These are phyloP conservation scores for Penicillium sp. DNA, from an alignment of 2,329 filamentous ascomycete species.

Conservation along the genomic window DNA sequence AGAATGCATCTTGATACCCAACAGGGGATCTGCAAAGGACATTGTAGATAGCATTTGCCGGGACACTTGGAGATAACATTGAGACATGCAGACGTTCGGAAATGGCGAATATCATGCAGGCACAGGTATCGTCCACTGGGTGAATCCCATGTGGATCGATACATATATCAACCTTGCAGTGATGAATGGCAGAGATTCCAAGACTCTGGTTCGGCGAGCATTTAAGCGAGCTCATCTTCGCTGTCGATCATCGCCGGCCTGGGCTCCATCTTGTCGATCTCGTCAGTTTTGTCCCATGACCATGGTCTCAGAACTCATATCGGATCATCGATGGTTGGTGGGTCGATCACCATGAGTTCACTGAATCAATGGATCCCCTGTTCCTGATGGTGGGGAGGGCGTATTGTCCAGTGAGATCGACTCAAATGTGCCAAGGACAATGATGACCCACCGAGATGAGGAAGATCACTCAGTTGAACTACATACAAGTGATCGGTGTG, in stretches of 20 bases:
- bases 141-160: not conserved
- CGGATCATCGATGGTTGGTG: constrained; percentile 8
- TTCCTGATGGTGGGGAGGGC: constrained; percentile 8
- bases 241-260: constrained; percentile 16
- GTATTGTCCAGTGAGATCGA: constrained; percentile 10
- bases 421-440: constrained; percentile 7
- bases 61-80: constrained; percentile 1
- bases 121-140: not conserved
- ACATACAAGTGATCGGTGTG: not conserved
- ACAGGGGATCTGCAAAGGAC: constrained; percentile 11
- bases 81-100: not conserved
- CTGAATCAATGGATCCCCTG: not conserved
- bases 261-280: constrained; percentile 2
- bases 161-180: not conserved
- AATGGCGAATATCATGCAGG: not conserved
- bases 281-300: not conserved
- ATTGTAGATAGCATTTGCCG: constrained; percentile 16
- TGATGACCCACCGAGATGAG: constrained; percentile 17
- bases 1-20: not conserved
- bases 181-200: constrained; percentile 4
- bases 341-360: not conserved
- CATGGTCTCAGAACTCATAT: constrained; percentile 3
- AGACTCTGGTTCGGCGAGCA: constrained; percentile 1
- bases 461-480: not conserved
- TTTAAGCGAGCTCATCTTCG: constrained; percentile 16